These are phyloP conservation scores for Dryas octopetala DNA, from an alignment of 306 rosid species.

Conservation along the genomic window DNA sequence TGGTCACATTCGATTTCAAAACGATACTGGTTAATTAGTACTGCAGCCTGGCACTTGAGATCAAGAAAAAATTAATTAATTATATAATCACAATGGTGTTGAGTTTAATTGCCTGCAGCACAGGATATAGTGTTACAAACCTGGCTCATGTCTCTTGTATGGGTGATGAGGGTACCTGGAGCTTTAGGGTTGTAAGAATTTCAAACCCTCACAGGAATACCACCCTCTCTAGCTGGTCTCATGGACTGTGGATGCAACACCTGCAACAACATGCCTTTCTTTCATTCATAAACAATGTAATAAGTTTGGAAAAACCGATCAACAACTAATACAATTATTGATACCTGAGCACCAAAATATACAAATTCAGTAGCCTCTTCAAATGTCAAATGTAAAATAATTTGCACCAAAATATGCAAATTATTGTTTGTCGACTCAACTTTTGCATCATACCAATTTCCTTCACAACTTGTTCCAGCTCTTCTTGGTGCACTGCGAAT, in stretches of 20 bases:
- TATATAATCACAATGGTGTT: conserved; percentile 16
- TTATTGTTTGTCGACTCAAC: conserved; percentile 77
- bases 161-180: conserved; percentile 88
- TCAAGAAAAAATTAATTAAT: conserved; percentile 20
- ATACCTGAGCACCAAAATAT: conserved; percentile 98
- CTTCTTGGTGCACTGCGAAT: conserved; percentile 69
- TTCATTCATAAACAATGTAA: background rate
- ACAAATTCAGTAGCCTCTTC: conserved; percentile 99
- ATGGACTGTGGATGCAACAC: conserved; percentile 97
- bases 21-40: conserved; percentile 72
- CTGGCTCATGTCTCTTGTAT: conserved; percentile 87
- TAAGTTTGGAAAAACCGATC: background rate
- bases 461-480: conserved; percentile 86
- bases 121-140: conserved; percentile 37
- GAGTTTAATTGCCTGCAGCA: background rate
- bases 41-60: conserved; percentile 60
- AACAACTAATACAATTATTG: background rate
- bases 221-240: conserved; percentile 98
- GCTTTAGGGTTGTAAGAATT: conserved; percentile 95
- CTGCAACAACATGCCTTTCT: conserved; percentile 41
- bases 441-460: conserved; percentile 97
- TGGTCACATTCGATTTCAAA: conserved; percentile 81
- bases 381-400: conserved; percentile 53
- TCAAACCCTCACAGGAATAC: conserved; percentile 94
- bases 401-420: conserved; percentile 86